Percentiles rank a stretch among this genome's conserved stretches.
Conservation (phyloP, 164 flowering plant species). For the Hamamelis virginiana region DNA sequence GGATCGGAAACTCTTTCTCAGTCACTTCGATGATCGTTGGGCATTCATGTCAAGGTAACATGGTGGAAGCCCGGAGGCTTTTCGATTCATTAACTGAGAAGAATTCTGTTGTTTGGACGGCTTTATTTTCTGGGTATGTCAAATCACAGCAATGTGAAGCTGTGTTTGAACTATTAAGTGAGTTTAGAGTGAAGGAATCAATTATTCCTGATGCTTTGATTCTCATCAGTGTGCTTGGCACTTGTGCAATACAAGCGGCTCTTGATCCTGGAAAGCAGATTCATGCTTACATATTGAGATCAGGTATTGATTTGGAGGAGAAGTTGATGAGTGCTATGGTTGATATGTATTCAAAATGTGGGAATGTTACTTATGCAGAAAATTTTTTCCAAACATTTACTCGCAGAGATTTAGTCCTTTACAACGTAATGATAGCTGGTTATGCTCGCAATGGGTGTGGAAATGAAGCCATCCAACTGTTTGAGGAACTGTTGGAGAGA, state of each 20-base stretch:
- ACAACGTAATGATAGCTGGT: slow-evolving; percentile 78
- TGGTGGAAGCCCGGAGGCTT: slow-evolving; percentile 59
- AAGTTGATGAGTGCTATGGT: slow-evolving; percentile 56
- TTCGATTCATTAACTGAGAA: slow-evolving; percentile 63
- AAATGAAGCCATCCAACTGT: slow-evolving; percentile 46
- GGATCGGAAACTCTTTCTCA: slow-evolving; percentile 42
- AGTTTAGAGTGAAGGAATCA: slow-evolving; percentile 31
- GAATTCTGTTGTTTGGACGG: slow-evolving; percentile 69
- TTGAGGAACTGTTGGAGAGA: slow-evolving; percentile 47
- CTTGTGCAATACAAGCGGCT: slow-evolving; percentile 63
- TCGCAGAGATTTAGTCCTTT: slow-evolving; percentile 46
- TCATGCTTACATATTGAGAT: slow-evolving; percentile 58
- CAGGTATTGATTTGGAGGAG: slow-evolving; percentile 41
- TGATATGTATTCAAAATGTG: slow-evolving; percentile 90
- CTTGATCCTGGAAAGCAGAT: slow-evolving; percentile 69
- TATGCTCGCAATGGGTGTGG: slow-evolving; percentile 69
- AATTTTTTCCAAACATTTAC: slow-evolving; percentile 34
- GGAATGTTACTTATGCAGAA: slow-evolving; percentile 56
- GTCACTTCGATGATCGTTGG: slow-evolving; percentile 64
- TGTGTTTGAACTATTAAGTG: slow-evolving; percentile 52
- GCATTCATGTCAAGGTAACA: slow-evolving; percentile 51
- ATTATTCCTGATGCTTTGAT: slow-evolving; percentile 45
- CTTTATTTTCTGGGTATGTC: slow-evolving; percentile 69
- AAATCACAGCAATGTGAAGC: slow-evolving; percentile 49
- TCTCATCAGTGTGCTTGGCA: slow-evolving; percentile 47